Percentiles rank a stretch among this genome's conserved stretches.
These are phyloP conservation scores for Fraxinus cuspidata DNA, from an alignment of 257 asterid genomes.

Conservation along the genomic window DNA sequence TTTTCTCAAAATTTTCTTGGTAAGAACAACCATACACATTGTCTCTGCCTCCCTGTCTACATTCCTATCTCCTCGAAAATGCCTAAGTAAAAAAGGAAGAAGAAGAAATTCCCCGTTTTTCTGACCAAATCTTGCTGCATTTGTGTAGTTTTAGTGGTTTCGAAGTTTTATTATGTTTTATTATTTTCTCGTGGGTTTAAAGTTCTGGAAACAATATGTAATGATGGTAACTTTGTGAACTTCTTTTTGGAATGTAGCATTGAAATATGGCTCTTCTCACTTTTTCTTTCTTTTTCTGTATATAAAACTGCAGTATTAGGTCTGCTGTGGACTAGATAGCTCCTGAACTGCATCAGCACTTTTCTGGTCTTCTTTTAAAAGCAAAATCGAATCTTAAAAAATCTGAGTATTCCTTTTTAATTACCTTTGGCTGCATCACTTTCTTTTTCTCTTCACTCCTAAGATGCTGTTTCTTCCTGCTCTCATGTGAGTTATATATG, in stretches of 20 bases:
- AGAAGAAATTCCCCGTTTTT: constrained; percentile 14
- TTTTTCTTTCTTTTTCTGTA: constrained; percentile 1
- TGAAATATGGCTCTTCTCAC: not conserved
- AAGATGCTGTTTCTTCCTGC: too few species aligned
- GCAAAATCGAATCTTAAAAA: constrained; percentile 32
- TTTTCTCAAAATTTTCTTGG: constrained; percentile 37
- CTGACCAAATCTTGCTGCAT: constrained; percentile 10
- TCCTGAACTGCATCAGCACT: constrained; percentile 19
- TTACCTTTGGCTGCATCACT: constrained; percentile 10
- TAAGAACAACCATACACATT: constrained; percentile 35
- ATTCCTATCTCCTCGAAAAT: constrained; percentile 36
- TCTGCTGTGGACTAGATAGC: constrained; percentile 11
- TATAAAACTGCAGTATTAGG: not conserved
- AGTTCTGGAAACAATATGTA: constrained; percentile 26
- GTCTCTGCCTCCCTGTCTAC: not conserved
- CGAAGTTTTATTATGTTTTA: not conserved
- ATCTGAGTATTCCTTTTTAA: constrained; percentile 14
- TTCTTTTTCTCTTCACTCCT: constrained; percentile 2
- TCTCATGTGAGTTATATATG: constrained; percentile 1
- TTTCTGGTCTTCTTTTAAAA: constrained; percentile 30
- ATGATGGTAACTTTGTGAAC: constrained; percentile 40
- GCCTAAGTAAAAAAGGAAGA: not conserved
- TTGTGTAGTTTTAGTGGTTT: not conserved
- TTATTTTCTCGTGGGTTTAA: constrained; percentile 1
- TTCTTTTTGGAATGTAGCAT: constrained; percentile 39